These are phyloP conservation scores for Croton laevigatus DNA, from an alignment of 441 rosid genomes.

Conservation along the genomic window DNA sequence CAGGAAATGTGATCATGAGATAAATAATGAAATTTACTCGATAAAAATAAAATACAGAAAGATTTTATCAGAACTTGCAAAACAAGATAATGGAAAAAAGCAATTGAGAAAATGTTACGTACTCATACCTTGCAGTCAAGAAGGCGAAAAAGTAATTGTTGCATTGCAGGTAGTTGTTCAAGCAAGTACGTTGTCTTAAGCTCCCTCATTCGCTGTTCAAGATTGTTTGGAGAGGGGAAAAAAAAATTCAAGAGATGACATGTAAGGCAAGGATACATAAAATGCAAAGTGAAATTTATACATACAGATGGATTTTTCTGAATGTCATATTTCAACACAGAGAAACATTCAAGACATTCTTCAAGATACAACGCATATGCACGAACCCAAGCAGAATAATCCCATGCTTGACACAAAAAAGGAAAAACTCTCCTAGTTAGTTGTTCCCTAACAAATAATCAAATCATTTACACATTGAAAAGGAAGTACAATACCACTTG, in stretches of 20 bases:
- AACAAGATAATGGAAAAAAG: background rate
- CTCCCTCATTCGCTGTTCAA: conserved; percentile 33
- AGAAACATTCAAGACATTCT: conserved; percentile 37
- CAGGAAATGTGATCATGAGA: too few relatives aligned
- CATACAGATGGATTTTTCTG: conserved; percentile 32
- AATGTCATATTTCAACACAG: conserved; percentile 36
- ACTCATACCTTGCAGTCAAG: conserved; percentile 48
- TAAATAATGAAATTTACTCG: too few relatives aligned
- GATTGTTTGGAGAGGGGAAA: background rate
- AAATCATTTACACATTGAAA: background rate
- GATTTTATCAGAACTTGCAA: background rate
- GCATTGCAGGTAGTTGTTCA: conserved; percentile 46
- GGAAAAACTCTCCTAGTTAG: background rate
- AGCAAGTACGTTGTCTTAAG: conserved; percentile 38
- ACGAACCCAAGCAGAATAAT: conserved; percentile 47
- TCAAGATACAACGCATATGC: conserved; percentile 44
- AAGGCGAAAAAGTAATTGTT: conserved; percentile 47
- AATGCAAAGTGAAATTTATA: background rate
- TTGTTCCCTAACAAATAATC: conserved; percentile 8
- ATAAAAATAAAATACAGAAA: background rate
- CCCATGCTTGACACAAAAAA: conserved; percentile 41
- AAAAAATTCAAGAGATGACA: conserved; percentile 1
- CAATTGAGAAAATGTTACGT: background rate
- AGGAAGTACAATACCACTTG: conserved; percentile 25
- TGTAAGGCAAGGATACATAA: background rate